These are phyloP conservation scores for Elongisporangium undulatum DNA, from an alignment of 352 stramenopile species.

Conservation along the genomic window DNA sequence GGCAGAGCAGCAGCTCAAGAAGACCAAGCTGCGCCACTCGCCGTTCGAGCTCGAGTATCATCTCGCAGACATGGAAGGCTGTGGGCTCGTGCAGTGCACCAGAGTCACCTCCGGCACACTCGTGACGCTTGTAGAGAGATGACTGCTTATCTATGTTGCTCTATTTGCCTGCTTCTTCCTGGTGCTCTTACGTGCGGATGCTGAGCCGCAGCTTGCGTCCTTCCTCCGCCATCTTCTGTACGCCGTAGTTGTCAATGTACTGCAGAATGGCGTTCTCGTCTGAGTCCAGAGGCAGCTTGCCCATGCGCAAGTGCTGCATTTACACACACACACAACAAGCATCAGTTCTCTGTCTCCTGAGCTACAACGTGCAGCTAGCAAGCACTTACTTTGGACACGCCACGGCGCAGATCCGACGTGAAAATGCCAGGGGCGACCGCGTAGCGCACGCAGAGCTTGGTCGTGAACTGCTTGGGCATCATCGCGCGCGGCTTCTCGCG, in stretches of 20 bases:
- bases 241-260: slow-evolving; percentile 49
- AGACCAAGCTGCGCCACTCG: slow-evolving; percentile 52
- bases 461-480: slow-evolving; percentile 72
- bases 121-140: slow-evolving; percentile 26
- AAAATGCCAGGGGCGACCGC: slow-evolving; percentile 68
- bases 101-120: slow-evolving; percentile 57
- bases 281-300: slow-evolving; percentile 46
- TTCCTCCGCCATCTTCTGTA: slow-evolving; percentile 51
- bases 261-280: slow-evolving; percentile 55
- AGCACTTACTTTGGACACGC: slow-evolving; percentile 48
- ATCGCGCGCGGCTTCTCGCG: slow-evolving; percentile 40
- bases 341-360: slow-evolving; percentile 9
- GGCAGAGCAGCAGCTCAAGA: slow-evolving; percentile 57
- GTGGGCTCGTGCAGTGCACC: slow-evolving; percentile 35
- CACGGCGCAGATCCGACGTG: slow-evolving; percentile 59
- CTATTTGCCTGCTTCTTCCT: slow-evolving; percentile 7
- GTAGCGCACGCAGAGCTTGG: slow-evolving; percentile 73
- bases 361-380: background rate
- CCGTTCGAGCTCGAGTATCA: slow-evolving; percentile 53
- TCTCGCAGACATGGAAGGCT: slow-evolving; percentile 59
- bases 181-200: slow-evolving; percentile 29
- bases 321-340: slow-evolving; percentile 6
- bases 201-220: slow-evolving; percentile 57
- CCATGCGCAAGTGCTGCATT: slow-evolving; percentile 51
- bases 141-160: background rate